Evolutionary conservation across 345 rosid genomes (phyloP).

Genomic region (Triadica sebifera): DNA sequence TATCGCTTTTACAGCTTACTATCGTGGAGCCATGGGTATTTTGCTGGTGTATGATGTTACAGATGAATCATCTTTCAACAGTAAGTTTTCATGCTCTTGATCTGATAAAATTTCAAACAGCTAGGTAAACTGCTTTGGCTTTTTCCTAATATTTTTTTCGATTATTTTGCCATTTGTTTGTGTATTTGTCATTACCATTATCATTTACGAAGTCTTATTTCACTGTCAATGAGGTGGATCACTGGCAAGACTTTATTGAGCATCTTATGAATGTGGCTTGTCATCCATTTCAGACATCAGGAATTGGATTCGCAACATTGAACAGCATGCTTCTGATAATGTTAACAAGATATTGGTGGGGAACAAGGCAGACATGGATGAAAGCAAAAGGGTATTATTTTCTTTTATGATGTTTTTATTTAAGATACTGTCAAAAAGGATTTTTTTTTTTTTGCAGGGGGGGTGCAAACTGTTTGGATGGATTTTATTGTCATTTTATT

Average conservation of each 20-base stretch:
- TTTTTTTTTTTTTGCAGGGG: not conserved
- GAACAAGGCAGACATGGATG: conserved; percentile 99
- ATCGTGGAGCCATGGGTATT: conserved; percentile 99
- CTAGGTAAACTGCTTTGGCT: conserved; percentile 2
- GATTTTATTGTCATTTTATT: not conserved
- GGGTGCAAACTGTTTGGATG: not conserved
- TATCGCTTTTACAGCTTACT: conserved; percentile 58
- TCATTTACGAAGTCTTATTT: not conserved
- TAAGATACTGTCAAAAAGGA: not conserved
- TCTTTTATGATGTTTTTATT: not conserved
- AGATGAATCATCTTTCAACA: conserved; percentile 93
- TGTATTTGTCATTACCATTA: conserved; percentile 1
- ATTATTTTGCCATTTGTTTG: not conserved
- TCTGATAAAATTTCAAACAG: not conserved
- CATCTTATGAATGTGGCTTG: conserved; percentile 21
- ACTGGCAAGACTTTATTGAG: not conserved
- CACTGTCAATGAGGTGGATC: conserved; percentile 5
- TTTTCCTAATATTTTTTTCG: not conserved
- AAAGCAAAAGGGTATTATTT: conserved; percentile 83
- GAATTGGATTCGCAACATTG: conserved; percentile 99
- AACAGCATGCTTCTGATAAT: conserved; percentile 98
- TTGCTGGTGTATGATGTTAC: conserved; percentile 97
- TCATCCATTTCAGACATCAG: conserved; percentile 68
- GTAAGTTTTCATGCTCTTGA: conserved; percentile 35
- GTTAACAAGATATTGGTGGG: conserved; percentile 96